Percentiles rank a stretch among this genome's conserved stretches.
phyloP scores from a whole-genome alignment of 192 early-diverging fungal genomes.

The Backusella sp. region DNA sequence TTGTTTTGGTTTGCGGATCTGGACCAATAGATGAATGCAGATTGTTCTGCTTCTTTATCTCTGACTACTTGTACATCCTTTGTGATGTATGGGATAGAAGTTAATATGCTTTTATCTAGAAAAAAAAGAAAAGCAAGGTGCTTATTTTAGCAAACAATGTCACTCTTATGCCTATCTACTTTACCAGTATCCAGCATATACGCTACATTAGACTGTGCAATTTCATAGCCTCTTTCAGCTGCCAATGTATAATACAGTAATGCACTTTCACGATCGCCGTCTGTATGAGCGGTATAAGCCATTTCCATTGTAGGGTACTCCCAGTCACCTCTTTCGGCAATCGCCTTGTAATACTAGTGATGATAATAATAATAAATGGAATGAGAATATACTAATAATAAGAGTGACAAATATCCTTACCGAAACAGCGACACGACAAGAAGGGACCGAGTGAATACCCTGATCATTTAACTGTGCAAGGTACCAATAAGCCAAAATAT shows the following conservation, averaged over 20 bases:
- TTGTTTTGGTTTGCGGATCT: conserved; percentile 93
- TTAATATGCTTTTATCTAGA: conserved; percentile 9
- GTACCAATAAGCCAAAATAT: conserved; percentile 80
- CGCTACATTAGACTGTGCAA: conserved; percentile 89
- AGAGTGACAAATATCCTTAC: conserved; percentile 36
- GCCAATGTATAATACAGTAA: conserved; percentile 75
- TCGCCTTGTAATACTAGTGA: conserved; percentile 67
- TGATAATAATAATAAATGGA: background rate
- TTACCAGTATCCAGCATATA: conserved; percentile 77
- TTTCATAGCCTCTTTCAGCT: conserved; percentile 87
- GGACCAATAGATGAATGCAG: conserved; percentile 88
- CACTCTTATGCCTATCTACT: background rate
- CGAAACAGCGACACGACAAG: conserved; percentile 68
- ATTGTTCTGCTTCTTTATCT: conserved; percentile 35
- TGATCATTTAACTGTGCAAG: conserved; percentile 70
- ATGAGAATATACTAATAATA: background rate
- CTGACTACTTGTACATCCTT: background rate
- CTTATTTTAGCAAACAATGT: too few relatives aligned
- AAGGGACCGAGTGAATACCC: conserved; percentile 45
- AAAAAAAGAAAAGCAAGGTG: background rate
- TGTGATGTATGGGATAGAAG: background rate
- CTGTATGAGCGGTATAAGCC: conserved; percentile 54
- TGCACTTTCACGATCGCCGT: conserved; percentile 69
- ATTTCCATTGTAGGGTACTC: conserved; percentile 63
- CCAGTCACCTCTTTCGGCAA: conserved; percentile 88